These are phyloP conservation scores for Phaeosphaeria sp. DNA, from an alignment of 2,329 filamentous ascomycete genomes.

Conservation along the genomic window DNA sequence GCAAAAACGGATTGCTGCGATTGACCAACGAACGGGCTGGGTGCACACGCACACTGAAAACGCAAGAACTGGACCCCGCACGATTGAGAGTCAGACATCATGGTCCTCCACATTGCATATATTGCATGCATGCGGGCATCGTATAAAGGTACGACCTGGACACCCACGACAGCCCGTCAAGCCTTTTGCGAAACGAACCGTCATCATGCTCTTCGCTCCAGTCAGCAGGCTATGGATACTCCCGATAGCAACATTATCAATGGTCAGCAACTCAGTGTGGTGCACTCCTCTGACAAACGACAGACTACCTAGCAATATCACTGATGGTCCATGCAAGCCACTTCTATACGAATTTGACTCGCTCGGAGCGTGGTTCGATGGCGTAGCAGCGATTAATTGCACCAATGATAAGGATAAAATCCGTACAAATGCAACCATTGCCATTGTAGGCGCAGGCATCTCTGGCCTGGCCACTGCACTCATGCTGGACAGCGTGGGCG, in stretches of 20 bases:
- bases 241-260: not conserved
- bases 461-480: slow-evolving; percentile 62
- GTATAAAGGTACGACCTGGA: too few relatives aligned
- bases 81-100: not conserved
- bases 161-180: too few relatives aligned
- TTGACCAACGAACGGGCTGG: too few relatives aligned
- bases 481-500: slow-evolving; percentile 55
- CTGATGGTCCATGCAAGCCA: not conserved
- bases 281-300: not conserved
- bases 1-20: too few relatives aligned
- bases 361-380: slow-evolving; percentile 63
- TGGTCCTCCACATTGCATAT: not conserved
- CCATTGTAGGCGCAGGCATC: slow-evolving; percentile 69
- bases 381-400: slow-evolving; percentile 60
- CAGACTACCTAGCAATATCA: not conserved
- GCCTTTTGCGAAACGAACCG: too few relatives aligned
- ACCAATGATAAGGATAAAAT: slow-evolving; percentile 59
- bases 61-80: too few relatives aligned
- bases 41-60: too few relatives aligned
- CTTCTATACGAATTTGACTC: not conserved
- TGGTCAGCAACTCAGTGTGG: not conserved
- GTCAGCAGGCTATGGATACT: not conserved
- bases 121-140: too few relatives aligned
- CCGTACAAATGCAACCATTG: slow-evolving; percentile 57
- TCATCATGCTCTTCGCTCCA: too few relatives aligned